Evolutionary conservation across 106 monocot species (phyloP).

Genomic region (Dactylorhiza incarnata): DNA sequence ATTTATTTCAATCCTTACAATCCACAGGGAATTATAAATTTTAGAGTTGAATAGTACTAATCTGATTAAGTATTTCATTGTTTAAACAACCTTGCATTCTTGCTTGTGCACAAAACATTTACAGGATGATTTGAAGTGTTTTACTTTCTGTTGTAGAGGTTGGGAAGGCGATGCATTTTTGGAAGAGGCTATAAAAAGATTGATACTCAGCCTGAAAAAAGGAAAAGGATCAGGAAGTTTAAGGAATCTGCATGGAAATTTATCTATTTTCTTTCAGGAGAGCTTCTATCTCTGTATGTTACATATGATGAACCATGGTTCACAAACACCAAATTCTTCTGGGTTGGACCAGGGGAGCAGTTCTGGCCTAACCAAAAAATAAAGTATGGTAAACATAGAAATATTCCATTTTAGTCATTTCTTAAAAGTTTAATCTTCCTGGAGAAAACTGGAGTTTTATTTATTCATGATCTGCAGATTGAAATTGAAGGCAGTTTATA

Average conservation of each 20-base stretch:
- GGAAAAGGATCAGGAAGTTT: conserved; percentile 72
- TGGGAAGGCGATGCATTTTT: conserved; percentile 44
- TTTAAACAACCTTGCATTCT: background rate
- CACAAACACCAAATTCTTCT: conserved; percentile 67
- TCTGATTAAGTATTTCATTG: background rate
- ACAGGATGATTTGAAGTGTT: background rate
- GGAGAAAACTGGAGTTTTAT: background rate
- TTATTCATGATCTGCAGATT: conserved; percentile 33
- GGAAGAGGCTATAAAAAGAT: conserved; percentile 45
- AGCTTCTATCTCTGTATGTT: conserved; percentile 54
- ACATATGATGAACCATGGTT: conserved; percentile 92
- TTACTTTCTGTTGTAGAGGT: conserved; percentile 23
- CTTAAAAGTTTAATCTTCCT: background rate
- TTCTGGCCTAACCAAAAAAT: conserved; percentile 80
- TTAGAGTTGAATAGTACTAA: background rate
- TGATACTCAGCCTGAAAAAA: conserved; percentile 35
- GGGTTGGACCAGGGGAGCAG: conserved; percentile 90
- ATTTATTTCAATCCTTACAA: background rate
- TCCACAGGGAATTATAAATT: background rate
- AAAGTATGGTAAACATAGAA: conserved; percentile 43
- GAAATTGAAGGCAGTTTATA: conserved; percentile 75
- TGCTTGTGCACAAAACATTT: background rate
- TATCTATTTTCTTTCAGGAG: conserved; percentile 71
- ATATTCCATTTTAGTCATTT: background rate
- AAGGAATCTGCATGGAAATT: conserved; percentile 96